Conservation (phyloP, 2,329 filamentous ascomycete genomes). For the Cladophialophora exuberans region DNA sequence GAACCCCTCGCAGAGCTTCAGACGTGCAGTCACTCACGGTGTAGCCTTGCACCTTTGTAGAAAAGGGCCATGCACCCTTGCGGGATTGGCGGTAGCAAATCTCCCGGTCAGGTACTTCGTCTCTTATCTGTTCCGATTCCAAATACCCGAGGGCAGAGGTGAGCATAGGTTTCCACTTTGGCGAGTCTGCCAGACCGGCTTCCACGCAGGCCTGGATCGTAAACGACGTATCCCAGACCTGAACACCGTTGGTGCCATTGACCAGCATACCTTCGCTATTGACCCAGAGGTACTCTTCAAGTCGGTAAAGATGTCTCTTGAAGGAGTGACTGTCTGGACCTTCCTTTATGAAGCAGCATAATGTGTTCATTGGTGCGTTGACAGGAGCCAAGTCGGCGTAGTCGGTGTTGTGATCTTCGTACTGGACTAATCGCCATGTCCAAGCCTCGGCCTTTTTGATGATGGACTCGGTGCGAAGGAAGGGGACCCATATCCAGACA, state of each 20-base stretch:
- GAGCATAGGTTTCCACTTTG: slow-evolving; percentile 81
- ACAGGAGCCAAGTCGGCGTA: slow-evolving; percentile 86
- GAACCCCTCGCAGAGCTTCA: slow-evolving; percentile 83
- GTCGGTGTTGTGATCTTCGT: slow-evolving; percentile 92
- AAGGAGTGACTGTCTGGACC: slow-evolving; percentile 75
- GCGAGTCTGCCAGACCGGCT: slow-evolving; percentile 74
- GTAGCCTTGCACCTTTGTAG: slow-evolving; percentile 89
- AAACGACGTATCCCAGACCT: slow-evolving; percentile 95
- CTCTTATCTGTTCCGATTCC: slow-evolving; percentile 86
- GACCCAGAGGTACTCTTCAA: slow-evolving; percentile 89
- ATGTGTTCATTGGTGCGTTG: slow-evolving; percentile 85
- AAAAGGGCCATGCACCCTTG: slow-evolving; percentile 96
- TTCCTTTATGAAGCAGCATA: slow-evolving; percentile 82
- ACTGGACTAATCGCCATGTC: slow-evolving; percentile 79
- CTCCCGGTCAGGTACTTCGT: slow-evolving; percentile 76
- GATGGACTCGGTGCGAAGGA: slow-evolving; percentile 68
- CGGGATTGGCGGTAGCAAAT: slow-evolving; percentile 85
- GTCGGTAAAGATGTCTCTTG: slow-evolving; percentile 74
- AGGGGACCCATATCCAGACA: slow-evolving; percentile 78
- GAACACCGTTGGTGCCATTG: slow-evolving; percentile 97
- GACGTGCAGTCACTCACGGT: slow-evolving; percentile 94
- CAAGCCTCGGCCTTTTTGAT: slow-evolving; percentile 76
- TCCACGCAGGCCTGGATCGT: slow-evolving; percentile 80
- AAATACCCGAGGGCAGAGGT: slow-evolving; percentile 80
- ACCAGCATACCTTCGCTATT: slow-evolving; percentile 90